Evolutionary conservation across 1,139 yeast species (phyloP), one percentile per base, ranked within the genome.

Genomic region (Scheffersomyces quercinus): DNA sequence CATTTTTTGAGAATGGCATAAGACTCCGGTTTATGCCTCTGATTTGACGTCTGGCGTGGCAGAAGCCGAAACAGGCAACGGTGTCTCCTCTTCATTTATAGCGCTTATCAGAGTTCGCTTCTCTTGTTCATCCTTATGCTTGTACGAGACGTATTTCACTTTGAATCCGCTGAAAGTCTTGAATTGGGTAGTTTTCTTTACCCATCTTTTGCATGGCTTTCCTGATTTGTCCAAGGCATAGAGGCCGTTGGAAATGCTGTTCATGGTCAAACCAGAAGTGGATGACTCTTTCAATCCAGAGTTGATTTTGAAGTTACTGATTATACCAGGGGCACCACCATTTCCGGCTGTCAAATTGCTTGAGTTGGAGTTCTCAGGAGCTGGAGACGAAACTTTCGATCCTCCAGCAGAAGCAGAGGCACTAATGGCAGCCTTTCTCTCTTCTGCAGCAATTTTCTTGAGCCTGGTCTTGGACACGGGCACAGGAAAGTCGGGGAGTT

Each of bases 81-180:
- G 36, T 31, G 34, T 44, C 38, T 29, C 46, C 35, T 39, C 46
- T 28, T 29, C 39, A 32, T 45, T 39, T 15, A 30, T 33, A 29
- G 36, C 42, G 29, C 29, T 29, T 31, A 31, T 43, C 39, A 13
- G 36, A 39, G 14, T 39, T 40, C 4, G 36, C 32, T 39, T 47
- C 10, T 39, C 45, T 33, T 45, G 36, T 28, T 34, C 48, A 15
- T 38, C 39, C 37, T 38, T 37, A 31, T 40, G 48, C 8, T 58
- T 56, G 77, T 79, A 82, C 4, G 70, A 58, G 6, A 60, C 58
- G 48, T 81, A 66, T n/a, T 67, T 62, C 41, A 77, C 75, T 48
- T 71, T 71, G 54, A 54, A 54, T 10, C 88, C 86, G 10, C 84
- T 81, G 53, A 82, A 82, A n/a, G 83, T 75, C 58, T 77, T 79